A percentile compares a stretch with the other conserved stretches of the same genome.
Conservation (phyloP, 148 eudicot genomes). For the Heliosperma pusillum region DNA sequence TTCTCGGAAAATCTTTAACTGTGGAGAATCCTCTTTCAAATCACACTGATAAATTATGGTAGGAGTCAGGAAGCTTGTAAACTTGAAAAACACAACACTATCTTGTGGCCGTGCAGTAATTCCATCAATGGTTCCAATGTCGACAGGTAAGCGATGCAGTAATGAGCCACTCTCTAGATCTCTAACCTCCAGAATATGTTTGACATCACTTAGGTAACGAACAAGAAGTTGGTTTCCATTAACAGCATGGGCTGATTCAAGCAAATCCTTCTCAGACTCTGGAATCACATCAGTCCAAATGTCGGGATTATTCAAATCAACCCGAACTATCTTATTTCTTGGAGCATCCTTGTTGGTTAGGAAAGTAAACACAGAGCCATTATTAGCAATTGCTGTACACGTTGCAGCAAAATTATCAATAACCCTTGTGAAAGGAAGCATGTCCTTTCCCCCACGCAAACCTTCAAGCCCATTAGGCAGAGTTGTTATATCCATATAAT, state of each 20-base stretch:
- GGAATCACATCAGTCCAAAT: constrained; percentile 68
- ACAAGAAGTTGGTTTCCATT: constrained; percentile 65
- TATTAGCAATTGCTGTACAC: constrained; percentile 65
- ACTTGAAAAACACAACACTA: constrained; percentile 54
- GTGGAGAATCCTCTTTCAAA: constrained; percentile 48
- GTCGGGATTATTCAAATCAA: constrained; percentile 68
- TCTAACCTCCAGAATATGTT: constrained; percentile 73
- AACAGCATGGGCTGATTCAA: constrained; percentile 79
- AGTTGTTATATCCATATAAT: constrained; percentile 65
- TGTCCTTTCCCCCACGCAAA: constrained; percentile 43
- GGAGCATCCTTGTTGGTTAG: constrained; percentile 89
- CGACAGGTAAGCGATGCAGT: constrained; percentile 67
- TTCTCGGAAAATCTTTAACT: constrained; percentile 69
- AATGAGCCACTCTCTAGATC: constrained; percentile 68
- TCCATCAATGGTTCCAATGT: constrained; percentile 70
- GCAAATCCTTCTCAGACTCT: constrained; percentile 77
- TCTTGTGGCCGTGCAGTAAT: constrained; percentile 71
- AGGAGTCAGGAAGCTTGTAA: constrained; percentile 83
- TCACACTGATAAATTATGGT: constrained; percentile 75
- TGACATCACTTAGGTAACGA: constrained; percentile 82
- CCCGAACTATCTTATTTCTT: constrained; percentile 72
- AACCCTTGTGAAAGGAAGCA: constrained; percentile 80
- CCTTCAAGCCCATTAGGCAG: constrained; percentile 71
- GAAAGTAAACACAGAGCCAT: constrained; percentile 71
- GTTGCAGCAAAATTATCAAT: constrained; percentile 75